A percentile compares a stretch with the other conserved stretches of the same genome.
phyloP scores from a whole-genome alignment of 257 asterid species.

The Parsonsia alboflavescens region DNA sequence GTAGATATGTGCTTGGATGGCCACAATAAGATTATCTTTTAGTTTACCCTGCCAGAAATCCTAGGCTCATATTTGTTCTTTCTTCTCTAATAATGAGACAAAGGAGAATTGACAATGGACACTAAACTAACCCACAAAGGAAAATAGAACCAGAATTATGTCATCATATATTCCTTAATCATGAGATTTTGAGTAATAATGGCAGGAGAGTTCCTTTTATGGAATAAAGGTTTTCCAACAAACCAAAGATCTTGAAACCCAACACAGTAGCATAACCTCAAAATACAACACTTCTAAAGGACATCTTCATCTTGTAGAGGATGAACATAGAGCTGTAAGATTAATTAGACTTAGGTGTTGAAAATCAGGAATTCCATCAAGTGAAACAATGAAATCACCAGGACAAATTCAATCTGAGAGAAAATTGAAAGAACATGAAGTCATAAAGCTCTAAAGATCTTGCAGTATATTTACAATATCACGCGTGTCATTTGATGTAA shows the following conservation, averaged over 20 bases:
- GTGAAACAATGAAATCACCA: too few species aligned
- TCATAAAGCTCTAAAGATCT: too few species aligned
- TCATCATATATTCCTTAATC: background rate
- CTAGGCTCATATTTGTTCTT: background rate
- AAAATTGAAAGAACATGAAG: too few species aligned
- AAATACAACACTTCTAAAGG: background rate
- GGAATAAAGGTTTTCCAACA: background rate
- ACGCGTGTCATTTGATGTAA: too few species aligned
- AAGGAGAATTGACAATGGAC: background rate
- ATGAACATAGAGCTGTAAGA: background rate
- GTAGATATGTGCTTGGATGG: too few species aligned
- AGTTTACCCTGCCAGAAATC: too few species aligned
- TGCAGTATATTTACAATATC: too few species aligned
- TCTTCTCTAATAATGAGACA: background rate
- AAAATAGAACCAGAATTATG: background rate
- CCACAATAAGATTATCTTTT: too few species aligned
- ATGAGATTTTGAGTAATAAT: background rate
- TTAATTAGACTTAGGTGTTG: background rate
- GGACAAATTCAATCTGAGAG: too few species aligned
- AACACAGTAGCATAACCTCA: background rate
- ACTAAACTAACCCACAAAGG: background rate
- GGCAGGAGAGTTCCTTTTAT: background rate
- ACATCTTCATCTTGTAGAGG: background rate
- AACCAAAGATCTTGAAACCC: background rate
- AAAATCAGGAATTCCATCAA: too few species aligned